Percentiles rank a stretch among this genome's conserved stretches.
phyloP scores from a whole-genome alignment of 495 filamentous ascomycete genomes.

The Terfezia boudieri region DNA sequence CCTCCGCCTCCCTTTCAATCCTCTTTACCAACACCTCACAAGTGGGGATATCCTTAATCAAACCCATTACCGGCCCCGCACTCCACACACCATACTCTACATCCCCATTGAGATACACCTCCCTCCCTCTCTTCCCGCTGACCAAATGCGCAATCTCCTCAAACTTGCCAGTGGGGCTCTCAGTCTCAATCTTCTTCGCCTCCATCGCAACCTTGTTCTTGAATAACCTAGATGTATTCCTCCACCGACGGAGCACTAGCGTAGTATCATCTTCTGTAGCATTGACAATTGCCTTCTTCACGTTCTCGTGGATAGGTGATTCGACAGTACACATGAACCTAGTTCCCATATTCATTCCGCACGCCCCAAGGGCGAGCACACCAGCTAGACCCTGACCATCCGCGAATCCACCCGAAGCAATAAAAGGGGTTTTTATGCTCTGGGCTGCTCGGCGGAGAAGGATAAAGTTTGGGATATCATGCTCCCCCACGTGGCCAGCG shows the following conservation, averaged over 20 bases:
- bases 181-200: conserved; percentile 59
- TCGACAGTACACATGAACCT: conserved; percentile 87
- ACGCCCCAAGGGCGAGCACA: conserved; percentile 72
- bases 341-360: conserved; percentile 93
- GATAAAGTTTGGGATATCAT: conserved; percentile 95
- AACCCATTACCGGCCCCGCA: conserved; percentile 41
- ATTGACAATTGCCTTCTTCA: conserved; percentile 79
- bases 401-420: conserved; percentile 85
- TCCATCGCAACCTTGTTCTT: conserved; percentile 69
- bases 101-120: conserved; percentile 88
- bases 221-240: conserved; percentile 74
- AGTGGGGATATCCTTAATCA: conserved; percentile 42
- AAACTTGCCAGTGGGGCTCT: conserved; percentile 75
- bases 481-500: conserved; percentile 86
- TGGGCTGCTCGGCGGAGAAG: conserved; percentile 71
- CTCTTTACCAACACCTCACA: conserved; percentile 32
- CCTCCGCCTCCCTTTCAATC: conserved; percentile 39
- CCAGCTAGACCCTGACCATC: conserved; percentile 88
- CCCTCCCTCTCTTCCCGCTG: conserved; percentile 70
- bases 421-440: conserved; percentile 68
- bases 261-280: conserved; percentile 80
- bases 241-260: conserved; percentile 73
- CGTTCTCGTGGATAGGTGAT: conserved; percentile 73
- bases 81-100: conserved; percentile 35
- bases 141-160: conserved; percentile 74